Base-by-base conservation (phyloP, 257 asterid genomes). In the Primulina tabacum region DNA sequence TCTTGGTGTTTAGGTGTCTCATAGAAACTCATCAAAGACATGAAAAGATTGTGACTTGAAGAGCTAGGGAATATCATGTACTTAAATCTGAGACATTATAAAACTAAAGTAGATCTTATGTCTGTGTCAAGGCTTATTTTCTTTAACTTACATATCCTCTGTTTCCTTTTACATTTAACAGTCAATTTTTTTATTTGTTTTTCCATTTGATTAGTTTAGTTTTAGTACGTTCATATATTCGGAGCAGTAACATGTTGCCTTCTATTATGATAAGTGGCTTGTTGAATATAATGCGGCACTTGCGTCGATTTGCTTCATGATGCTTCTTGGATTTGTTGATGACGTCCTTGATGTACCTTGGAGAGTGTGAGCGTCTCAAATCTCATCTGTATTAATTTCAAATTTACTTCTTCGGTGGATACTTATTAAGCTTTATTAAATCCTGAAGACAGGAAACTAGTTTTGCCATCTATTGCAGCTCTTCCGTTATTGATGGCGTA, bases 261-360 rank as follows among this genome's bases (percentile, higher is more conserved):
- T 67, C 8, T 72, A 10, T 26, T 33, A 37, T 43, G 53, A 37
- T 37, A 72, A 94, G 99, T 94, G 99, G 99, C 95, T 92, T 35
- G 97, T 94, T 28, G 99, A 90, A 69, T 92, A 92, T 88, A 92
- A 92, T 82, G 99, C 99, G 17, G 99, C 97, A 24, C 85, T 94
- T 62, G 95, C 97, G 75, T 90, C 97, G 14, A 76, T 94, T 69
- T 86, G 97, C 87, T 94, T 94, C 87, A 94, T 94, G 96, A 83
- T 88, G 63, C 83, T 94, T 68, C 97, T 94, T 64, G 99, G 99
- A 52, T 94, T 94, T 76, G 87, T 94, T 26, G 99, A 94, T 79
- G 99, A 93, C 32, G 99, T 93, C 76, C 99, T 93, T 73, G 99
- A 90, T 71, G 83, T 92, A 65, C 99, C 99, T 68, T 94, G 99